phyloP scores from a whole-genome alignment of 805 yeast genomes.

The Hanseniaspora singularis region DNA sequence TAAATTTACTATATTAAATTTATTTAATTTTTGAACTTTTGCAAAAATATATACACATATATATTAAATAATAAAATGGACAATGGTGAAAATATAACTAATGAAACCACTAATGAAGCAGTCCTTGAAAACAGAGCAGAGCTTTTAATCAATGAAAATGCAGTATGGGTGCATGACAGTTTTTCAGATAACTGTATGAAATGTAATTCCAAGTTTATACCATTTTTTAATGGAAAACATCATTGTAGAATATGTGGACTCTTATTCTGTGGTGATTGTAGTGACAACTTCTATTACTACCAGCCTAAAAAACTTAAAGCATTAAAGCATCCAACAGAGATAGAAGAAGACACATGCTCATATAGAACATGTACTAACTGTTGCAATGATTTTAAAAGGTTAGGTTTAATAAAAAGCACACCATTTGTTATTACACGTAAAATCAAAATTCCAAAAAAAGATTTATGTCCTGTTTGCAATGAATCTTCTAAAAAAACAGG shows the following conservation, averaged over 20 bases:
- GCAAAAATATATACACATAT: too few relatives aligned
- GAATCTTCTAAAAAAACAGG: background rate
- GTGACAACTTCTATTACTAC: conserved; percentile 24
- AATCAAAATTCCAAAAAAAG: background rate
- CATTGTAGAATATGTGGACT: conserved; percentile 62
- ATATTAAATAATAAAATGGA: too few relatives aligned
- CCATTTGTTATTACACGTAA: background rate
- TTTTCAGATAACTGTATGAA: conserved; percentile 32
- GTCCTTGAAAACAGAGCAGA: too few relatives aligned
- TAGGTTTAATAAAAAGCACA: background rate
- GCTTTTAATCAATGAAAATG: conserved; percentile 11
- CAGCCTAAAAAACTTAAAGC: conserved; percentile 23
- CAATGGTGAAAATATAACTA: too few relatives aligned
- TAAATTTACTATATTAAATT: too few relatives aligned
- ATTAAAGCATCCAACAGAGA: conserved; percentile 20
- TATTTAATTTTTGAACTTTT: too few relatives aligned
- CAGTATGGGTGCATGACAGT: conserved; percentile 14
- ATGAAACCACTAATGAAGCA: background rate
- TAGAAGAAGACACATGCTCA: conserved; percentile 18
- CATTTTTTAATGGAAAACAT: conserved; percentile 47
- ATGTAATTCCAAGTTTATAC: conserved; percentile 34
- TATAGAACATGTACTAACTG: conserved; percentile 51
- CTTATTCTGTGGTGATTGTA: conserved; percentile 41
- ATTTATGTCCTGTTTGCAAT: conserved; percentile 4
- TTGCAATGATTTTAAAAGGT: conserved; percentile 34